Base-by-base conservation (phyloP, 768 basidiomycete genomes). In the Naganishia kalamii region DNA sequence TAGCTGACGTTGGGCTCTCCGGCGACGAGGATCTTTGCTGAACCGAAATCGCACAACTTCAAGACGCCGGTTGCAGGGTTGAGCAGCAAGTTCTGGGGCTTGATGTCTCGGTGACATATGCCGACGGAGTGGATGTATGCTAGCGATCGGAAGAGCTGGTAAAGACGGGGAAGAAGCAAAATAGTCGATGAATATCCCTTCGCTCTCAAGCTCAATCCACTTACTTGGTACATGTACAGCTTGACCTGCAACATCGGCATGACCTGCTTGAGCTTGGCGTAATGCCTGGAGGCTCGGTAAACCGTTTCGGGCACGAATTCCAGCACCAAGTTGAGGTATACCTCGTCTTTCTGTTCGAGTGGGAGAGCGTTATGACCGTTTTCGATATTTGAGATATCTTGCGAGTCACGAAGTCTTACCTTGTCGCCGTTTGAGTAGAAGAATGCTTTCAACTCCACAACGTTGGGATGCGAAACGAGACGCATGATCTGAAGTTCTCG, bases 201-300 rank as follows among this genome's bases (percentile, higher is more conserved):
- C 32, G 44, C 21, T 27, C 44, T 30, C 15, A 35, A 48, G 12
- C 17, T 19, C 17, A 33, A 3, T 11, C 21, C 4, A 66, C 72
- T 70, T 40, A 77, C 75, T 65, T 78, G 76, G 80, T 97, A 96
- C 93, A 97, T 98, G 83, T 99, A 99, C 75, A 99, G 81, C 83
- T 98, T 98, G 83, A 99, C 93, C 82, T 98, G 96, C 60, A 96
- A 86, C 87, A 92, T 97, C 32, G 96, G 96, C 96, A 99, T 99
- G 66, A 91, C 90, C 78, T 99, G 96, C 83, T 99, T 99, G 81
- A 99, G 89, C 81, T 98, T 98, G 71, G 93, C 90, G 79, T 98
- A 99, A 81, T 97, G 94, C 75, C 94, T 87, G 76, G 91, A 94
- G 29, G 94, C 96, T 74, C 94, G 91, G 81, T 98, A 98, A 64